Percentiles rank a stretch among this genome's conserved stretches.
Evolutionary conservation across 805 yeast species (phyloP).

Genomic region (Pichia ethanolica): DNA sequence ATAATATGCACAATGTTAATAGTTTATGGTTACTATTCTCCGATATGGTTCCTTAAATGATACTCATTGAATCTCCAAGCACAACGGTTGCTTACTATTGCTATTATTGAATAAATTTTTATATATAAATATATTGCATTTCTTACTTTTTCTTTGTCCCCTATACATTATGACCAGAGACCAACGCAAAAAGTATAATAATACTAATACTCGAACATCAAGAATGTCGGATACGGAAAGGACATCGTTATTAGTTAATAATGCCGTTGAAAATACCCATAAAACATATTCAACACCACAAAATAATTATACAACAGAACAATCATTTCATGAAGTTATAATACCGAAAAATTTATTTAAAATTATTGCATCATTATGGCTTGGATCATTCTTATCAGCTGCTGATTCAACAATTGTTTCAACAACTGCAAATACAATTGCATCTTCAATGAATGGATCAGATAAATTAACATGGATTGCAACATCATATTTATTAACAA

Average conservation of each 20-base stretch:
- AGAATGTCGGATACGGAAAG: constrained; percentile 4
- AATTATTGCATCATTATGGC: constrained; percentile 32
- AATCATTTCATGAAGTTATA: constrained; percentile 13
- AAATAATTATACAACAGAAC: constrained; percentile 7
- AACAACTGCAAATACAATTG: constrained; percentile 50
- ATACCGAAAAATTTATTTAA: constrained; percentile 16
- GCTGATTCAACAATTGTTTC: constrained; percentile 56
- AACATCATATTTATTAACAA: constrained; percentile 59
- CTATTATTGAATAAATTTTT: no score
- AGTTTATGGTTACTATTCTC: no score
- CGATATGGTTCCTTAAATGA: no score
- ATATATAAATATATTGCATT: no score
- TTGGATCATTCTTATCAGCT: constrained; percentile 44
- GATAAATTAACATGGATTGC: constrained; percentile 61
- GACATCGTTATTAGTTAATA: constrained; percentile 4
- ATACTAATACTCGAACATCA: background rate
- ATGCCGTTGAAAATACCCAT: background rate
- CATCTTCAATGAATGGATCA: constrained; percentile 49
- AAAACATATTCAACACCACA: constrained; percentile 7
- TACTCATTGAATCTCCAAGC: no score
- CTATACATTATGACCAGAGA: no score
- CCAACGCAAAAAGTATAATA: background rate
- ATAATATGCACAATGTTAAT: no score
- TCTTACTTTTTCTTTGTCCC: no score
- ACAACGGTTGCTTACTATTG: no score